These are phyloP conservation scores for Micractinium conductrix DNA, from an alignment of 139 green algal species.

Conservation along the genomic window DNA sequence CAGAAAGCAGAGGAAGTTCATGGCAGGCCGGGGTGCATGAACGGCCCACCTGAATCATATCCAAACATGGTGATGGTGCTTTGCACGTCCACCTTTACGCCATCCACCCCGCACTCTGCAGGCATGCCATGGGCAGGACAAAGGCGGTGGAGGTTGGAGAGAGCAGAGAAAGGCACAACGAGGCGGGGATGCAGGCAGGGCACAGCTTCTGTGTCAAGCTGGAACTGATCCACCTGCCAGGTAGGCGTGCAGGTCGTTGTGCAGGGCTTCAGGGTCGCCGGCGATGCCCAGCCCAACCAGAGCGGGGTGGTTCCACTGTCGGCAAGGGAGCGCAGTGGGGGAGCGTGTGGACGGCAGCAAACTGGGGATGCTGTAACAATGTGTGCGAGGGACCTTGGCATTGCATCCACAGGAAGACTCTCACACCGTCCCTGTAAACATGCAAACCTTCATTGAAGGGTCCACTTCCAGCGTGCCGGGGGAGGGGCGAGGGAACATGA, in stretches of 20 bases:
- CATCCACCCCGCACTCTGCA: conserved; percentile 60
- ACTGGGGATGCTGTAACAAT: too few relatives aligned
- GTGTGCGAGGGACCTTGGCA: too few relatives aligned
- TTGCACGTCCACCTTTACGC: conserved; percentile 73
- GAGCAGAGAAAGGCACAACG: too few relatives aligned
- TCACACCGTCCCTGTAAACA: too few relatives aligned
- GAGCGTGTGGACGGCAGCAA: too few relatives aligned
- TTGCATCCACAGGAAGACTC: too few relatives aligned
- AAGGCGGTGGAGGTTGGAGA: too few relatives aligned
- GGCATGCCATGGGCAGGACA: background rate
- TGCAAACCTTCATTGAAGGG: conserved; percentile 48
- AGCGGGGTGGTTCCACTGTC: conserved; percentile 22
- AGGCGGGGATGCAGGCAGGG: too few relatives aligned
- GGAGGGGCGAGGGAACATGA: conserved; percentile 47
- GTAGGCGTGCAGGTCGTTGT: conserved; percentile 66
- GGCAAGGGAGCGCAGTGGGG: conserved; percentile 13
- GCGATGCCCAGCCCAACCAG: conserved; percentile 55
- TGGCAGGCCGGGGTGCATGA: too few relatives aligned
- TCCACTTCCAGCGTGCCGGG: conserved; percentile 49
- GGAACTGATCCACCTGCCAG: conserved; percentile 15
- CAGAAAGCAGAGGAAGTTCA: too few relatives aligned
- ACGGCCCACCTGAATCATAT: conserved; percentile 6
- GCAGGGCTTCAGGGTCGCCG: conserved; percentile 47
- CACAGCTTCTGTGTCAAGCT: too few relatives aligned
- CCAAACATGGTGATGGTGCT: conserved; percentile 61